Conservation (phyloP, 352 stramenopile genomes). For the Globisporangium splendens region DNA sequence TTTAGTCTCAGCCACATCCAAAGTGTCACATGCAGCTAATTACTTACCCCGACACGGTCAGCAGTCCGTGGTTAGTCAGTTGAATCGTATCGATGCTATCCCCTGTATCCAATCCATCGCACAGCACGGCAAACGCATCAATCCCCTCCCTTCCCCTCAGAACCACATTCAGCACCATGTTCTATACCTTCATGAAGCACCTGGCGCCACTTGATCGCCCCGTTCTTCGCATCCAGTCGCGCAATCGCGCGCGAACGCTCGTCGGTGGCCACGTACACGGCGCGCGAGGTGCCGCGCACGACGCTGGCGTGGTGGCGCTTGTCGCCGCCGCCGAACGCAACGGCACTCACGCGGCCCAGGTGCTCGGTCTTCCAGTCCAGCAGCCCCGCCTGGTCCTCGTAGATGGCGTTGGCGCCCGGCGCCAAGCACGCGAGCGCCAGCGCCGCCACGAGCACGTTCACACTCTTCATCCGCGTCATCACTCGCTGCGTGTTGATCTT, state of each 20-base stretch:
- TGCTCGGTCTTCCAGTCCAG: slow-evolving; percentile 78
- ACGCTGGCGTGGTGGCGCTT: slow-evolving; percentile 31
- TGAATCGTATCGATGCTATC: slow-evolving; percentile 69
- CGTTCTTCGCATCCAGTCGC: slow-evolving; percentile 62
- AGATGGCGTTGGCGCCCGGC: slow-evolving; percentile 35
- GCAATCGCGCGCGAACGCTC: slow-evolving; percentile 53
- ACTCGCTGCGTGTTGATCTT: not conserved
- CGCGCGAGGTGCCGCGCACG: slow-evolving; percentile 38
- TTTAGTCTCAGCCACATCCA: slow-evolving; percentile 6
- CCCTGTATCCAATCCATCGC: slow-evolving; percentile 13
- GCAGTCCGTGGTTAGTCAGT: slow-evolving; percentile 59
- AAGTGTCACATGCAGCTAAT: not conserved
- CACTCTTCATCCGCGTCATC: slow-evolving; percentile 7
- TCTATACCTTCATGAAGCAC: slow-evolving; percentile 45
- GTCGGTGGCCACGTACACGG: slow-evolving; percentile 74
- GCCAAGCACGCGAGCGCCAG: slow-evolving; percentile 16
- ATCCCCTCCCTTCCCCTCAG: not conserved
- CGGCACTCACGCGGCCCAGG: slow-evolving; percentile 44
- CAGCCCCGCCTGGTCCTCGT: slow-evolving; percentile 71
- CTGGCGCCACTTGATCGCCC: slow-evolving; percentile 73
- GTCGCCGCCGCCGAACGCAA: slow-evolving; percentile 46
- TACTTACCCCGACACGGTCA: slow-evolving; percentile 61
- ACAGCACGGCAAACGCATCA: slow-evolving; percentile 12
- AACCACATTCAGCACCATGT: not conserved
- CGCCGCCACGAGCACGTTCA: slow-evolving; percentile 9